Evolutionary conservation across 768 basidiomycete genomes (phyloP).

Genomic region (Amylocystis lapponica): DNA sequence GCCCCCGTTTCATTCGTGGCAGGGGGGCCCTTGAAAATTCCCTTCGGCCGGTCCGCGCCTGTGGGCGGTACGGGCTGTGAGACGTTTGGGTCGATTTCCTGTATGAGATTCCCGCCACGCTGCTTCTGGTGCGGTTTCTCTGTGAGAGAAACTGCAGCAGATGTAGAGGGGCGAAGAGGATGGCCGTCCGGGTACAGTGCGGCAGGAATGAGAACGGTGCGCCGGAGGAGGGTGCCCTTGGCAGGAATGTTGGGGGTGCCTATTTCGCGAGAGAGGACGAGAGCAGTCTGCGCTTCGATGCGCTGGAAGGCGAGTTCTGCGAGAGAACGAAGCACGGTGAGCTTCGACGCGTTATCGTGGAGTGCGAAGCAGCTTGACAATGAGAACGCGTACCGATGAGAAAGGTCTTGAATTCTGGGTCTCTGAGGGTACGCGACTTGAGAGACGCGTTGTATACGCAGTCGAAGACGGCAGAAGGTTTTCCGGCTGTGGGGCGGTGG

Average conservation of each 20-base stretch:
- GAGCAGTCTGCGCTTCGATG: conserved; percentile 52
- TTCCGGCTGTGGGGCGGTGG: no score
- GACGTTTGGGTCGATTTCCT: conserved; percentile 30
- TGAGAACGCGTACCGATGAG: conserved; percentile 50
- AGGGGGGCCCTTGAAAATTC: conserved; percentile 35
- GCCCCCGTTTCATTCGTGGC: not conserved
- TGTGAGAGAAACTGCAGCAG: conserved; percentile 13
- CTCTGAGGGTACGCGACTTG: conserved; percentile 52
- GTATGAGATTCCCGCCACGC: conserved; percentile 36
- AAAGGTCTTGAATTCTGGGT: conserved; percentile 63
- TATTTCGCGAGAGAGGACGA: conserved; percentile 64
- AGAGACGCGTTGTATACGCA: conserved; percentile 57
- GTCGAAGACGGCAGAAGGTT: conserved; percentile 66
- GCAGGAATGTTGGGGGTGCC: conserved; percentile 71
- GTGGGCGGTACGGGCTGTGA: conserved; percentile 9
- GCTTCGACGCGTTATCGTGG: not conserved
- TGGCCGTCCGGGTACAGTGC: conserved; percentile 29
- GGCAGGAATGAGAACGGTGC: conserved; percentile 51
- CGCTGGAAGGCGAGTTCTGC: conserved; percentile 66
- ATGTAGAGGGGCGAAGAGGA: conserved; percentile 14
- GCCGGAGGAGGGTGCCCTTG: conserved; percentile 62
- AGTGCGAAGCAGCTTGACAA: not conserved
- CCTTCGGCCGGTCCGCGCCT: conserved; percentile 24
- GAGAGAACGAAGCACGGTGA: not conserved
- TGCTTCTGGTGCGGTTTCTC: conserved; percentile 2